phyloP scores from a whole-genome alignment of 768 basidiomycete species.

The Tricholoma matsutake region DNA sequence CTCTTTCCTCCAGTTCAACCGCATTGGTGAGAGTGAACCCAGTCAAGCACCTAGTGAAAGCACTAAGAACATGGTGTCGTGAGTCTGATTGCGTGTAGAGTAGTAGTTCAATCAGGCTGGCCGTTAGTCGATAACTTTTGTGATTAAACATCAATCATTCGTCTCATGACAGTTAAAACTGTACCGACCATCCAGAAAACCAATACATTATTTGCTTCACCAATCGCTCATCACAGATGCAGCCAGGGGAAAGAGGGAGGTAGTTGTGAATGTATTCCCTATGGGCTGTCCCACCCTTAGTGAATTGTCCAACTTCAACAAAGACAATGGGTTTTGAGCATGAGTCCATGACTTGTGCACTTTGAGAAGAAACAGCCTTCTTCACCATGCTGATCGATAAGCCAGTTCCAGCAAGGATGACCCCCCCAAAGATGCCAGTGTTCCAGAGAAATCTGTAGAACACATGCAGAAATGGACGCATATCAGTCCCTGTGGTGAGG shows the following conservation, averaged over 20 bases:
- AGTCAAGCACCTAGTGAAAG: slow-evolving; percentile 13
- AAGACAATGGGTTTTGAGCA: slow-evolving; percentile 4
- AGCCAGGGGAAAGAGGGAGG: background rate
- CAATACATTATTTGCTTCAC: slow-evolving; percentile 15
- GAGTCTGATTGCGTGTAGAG: slow-evolving; percentile 9
- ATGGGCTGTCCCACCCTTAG: background rate
- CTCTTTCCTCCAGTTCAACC: slow-evolving; percentile 14
- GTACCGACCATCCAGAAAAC: slow-evolving; percentile 8
- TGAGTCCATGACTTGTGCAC: slow-evolving; percentile 5
- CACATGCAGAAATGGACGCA: too few relatives aligned
- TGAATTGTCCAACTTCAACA: slow-evolving; percentile 9
- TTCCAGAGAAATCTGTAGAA: too few relatives aligned
- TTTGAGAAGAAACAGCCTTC: slow-evolving; percentile 1
- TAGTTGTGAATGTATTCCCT: slow-evolving; percentile 6
- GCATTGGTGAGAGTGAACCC: slow-evolving; percentile 16
- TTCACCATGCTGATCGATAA: slow-evolving; percentile 10
- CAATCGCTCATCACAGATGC: slow-evolving; percentile 13
- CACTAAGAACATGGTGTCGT: slow-evolving; percentile 14
- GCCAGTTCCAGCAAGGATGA: too few relatives aligned
- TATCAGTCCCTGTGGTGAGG: too few relatives aligned
- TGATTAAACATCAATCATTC: background rate
- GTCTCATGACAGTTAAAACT: background rate
- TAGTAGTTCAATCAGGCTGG: slow-evolving; percentile 16
- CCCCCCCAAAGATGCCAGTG: slow-evolving; percentile 8
- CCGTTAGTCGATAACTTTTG: slow-evolving; percentile 14